Evolutionary conservation across 2,329 filamentous ascomycete species (phyloP).

Genomic region (Fusarium nematophilum): DNA sequence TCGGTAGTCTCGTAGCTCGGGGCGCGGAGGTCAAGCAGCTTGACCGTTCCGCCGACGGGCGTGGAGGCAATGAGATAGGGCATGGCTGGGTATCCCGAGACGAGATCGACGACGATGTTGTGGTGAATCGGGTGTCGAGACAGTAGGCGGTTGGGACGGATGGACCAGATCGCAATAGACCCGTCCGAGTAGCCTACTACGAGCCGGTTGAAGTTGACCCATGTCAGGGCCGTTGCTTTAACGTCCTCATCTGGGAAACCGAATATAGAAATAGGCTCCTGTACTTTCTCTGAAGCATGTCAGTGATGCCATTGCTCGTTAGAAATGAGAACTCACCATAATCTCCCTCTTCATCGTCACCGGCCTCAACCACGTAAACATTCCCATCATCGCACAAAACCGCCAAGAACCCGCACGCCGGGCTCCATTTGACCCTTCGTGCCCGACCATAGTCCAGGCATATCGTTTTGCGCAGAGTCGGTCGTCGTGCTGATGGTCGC

Average conservation of each 20-base stretch:
- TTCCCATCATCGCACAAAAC: conserved; percentile 63
- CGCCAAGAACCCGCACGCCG: conserved; percentile 59
- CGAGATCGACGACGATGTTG: conserved; percentile 65
- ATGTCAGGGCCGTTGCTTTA: conserved; percentile 64
- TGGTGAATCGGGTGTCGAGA: conserved; percentile 65
- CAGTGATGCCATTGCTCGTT: conserved; percentile 28
- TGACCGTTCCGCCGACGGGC: conserved; percentile 65
- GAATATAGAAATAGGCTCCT: conserved; percentile 58
- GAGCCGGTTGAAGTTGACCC: conserved; percentile 66
- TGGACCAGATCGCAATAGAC: conserved; percentile 66
- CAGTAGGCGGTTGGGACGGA: conserved; percentile 61
- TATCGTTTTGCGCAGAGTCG: conserved; percentile 56
- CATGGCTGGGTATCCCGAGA: conserved; percentile 66
- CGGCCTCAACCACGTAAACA: conserved; percentile 60
- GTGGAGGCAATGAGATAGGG: conserved; percentile 67
- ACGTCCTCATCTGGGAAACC: conserved; percentile 60
- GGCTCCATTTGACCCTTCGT: conserved; percentile 65
- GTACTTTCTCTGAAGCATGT: conserved; percentile 55
- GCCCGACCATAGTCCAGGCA: conserved; percentile 64
- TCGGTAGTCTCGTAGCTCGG: conserved; percentile 66
- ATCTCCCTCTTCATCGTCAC: conserved; percentile 45
- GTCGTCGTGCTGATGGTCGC: conserved; percentile 49
- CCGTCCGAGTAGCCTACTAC: conserved; percentile 68
- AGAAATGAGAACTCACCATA: conserved; percentile 52
- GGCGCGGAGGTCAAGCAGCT: conserved; percentile 63